Evolutionary conservation across 345 rosid genomes (phyloP), one percentile per base, ranked within the genome.

Genomic region (Melaleuca quinquenervia): DNA sequence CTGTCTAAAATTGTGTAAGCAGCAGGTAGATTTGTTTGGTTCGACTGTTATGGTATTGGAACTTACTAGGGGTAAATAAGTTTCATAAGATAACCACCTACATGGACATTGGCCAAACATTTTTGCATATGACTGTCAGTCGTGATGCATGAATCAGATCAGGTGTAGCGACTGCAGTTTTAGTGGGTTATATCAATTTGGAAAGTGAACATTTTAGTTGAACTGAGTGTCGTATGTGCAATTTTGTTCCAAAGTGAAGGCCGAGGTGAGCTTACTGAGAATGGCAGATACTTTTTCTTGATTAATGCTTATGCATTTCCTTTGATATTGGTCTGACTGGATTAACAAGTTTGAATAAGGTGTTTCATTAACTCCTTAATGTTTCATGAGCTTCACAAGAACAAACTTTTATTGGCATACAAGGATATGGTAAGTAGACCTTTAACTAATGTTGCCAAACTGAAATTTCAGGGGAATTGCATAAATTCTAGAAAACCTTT

Each of bases 351-450:
- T 20, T 82, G 84, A 82, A 8, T 14, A 52, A 54, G 58, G 84
- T 52, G 56, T 27, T 50, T 18, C 26, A 50, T 82, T 53, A 24
- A 51, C 53, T 51, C 29, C 56, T 51, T 26, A 82, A 87, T 87
- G 70, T 84, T 86, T 52, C 93, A 94, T 98, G 93, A 91, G 89
- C 87, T 91, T 53, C 87, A 89, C 87, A 86, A 90, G 84, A 82
- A 85, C 88, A 91, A 91, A 56, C 92, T 97, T 82, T 85, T 94
- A 83, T 96, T 92, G 6, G 93, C 94, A 3, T 97, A 96, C 92
- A 91, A 92, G 90, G 93, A 92, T 52, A 90, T 97, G 98, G 98
- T 97, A 94, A 85, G 94, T 85, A 49, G 84, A 53, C 55, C 26
- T 70, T 12, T 58, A 82, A 50, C 53, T 70, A 70, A 70, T 36